Evolutionary conservation across 2,329 filamentous ascomycete species (phyloP).

Genomic region (Rachicladosporium sp.): DNA sequence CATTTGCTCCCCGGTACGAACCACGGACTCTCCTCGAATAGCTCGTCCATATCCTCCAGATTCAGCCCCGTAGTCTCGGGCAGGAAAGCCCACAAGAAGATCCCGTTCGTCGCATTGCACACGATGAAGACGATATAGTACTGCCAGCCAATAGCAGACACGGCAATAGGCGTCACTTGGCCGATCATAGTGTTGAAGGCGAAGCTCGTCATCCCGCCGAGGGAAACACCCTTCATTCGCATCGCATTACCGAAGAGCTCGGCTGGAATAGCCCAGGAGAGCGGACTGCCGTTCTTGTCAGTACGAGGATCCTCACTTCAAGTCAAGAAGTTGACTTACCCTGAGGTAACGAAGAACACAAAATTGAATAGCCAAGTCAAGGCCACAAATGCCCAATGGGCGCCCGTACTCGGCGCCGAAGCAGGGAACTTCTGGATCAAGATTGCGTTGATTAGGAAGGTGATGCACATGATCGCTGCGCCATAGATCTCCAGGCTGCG

Average conservation of each 20-base stretch:
- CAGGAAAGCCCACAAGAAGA: conserved; percentile 48
- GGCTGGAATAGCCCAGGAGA: conserved; percentile 18
- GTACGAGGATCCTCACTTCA: too few relatives aligned
- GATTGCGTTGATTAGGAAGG: conserved; percentile 15
- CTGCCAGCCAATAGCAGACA: conserved; percentile 14
- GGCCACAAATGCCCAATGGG: conserved; percentile 17
- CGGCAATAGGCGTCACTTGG: conserved; percentile 17
- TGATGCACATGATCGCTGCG: conserved; percentile 10
- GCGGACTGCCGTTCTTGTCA: conserved; percentile 4
- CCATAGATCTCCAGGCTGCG: conserved; percentile 14
- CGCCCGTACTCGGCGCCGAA: conserved; percentile 6
- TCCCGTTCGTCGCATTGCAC: conserved; percentile 16
- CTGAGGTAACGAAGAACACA: conserved; percentile 10
- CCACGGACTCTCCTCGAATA: conserved; percentile 13
- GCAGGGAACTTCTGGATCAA: conserved; percentile 12
- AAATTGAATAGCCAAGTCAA: conserved; percentile 18
- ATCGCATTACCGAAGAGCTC: conserved; percentile 18
- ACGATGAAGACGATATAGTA: conserved; percentile 19
- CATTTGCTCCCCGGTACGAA: conserved; percentile 15
- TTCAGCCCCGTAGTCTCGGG: conserved; percentile 55
- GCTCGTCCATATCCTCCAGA: conserved; percentile 17
- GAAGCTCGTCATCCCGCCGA: conserved; percentile 14
- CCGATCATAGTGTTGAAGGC: conserved; percentile 23
- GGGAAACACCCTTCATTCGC: conserved; percentile 14
- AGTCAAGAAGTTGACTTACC: background rate